phyloP scores from a whole-genome alignment of 148 eudicot species.

The Fallopia convolvulus region DNA sequence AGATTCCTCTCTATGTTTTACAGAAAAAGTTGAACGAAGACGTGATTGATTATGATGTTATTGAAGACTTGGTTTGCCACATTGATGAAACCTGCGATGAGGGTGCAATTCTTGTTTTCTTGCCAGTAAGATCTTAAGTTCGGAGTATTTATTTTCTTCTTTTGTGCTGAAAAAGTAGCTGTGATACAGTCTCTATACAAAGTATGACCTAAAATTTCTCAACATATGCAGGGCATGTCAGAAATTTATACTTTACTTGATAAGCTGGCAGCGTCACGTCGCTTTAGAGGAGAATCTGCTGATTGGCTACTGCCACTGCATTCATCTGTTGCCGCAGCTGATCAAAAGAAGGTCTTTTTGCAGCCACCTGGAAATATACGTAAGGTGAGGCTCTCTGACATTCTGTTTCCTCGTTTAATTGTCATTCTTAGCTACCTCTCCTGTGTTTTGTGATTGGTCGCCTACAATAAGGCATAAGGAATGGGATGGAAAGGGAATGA shows the following conservation, averaged over 20 bases:
- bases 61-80: conserved; percentile 86
- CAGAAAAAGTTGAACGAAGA: conserved; percentile 93
- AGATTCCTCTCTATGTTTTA: conserved; percentile 12
- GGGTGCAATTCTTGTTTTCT: conserved; percentile 88
- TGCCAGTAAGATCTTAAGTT: conserved; percentile 55
- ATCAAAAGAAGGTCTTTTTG: conserved; percentile 79
- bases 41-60: conserved; percentile 90
- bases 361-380: conserved; percentile 67
- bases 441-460: neutral
- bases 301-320: conserved; percentile 97
- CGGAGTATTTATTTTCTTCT: no score
- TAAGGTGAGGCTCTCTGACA: conserved; percentile 42
- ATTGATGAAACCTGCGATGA: conserved; percentile 78
- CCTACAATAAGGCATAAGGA: neutral
- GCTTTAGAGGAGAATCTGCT: conserved; percentile 69
- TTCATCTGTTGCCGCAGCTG: conserved; percentile 81
- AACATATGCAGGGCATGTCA: conserved; percentile 61
- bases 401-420: neutral
- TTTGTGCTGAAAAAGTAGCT: neutral
- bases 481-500: neutral
- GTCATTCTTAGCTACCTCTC: neutral
- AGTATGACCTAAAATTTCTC: conserved; percentile 3
- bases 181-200: neutral
- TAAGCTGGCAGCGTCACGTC: conserved; percentile 68
- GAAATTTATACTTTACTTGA: conserved; percentile 70